Evolutionary conservation across 2,329 filamentous ascomycete genomes (phyloP), one percentile per base, ranked within the genome.

Genomic region (Alternaria rosae): DNA sequence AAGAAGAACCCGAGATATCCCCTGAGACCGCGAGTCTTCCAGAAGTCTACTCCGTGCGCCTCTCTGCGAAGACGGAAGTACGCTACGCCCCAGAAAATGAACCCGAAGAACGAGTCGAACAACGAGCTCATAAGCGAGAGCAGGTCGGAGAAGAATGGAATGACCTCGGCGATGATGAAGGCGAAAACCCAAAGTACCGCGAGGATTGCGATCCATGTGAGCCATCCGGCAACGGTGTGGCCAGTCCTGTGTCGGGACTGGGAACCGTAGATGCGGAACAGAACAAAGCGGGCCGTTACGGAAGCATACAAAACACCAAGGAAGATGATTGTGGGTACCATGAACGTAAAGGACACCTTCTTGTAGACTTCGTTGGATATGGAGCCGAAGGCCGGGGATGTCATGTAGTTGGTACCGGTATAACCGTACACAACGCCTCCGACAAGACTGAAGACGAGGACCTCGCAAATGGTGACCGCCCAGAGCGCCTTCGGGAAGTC

Each of bases 401-500:
- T 94, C 81, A 93, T 92, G 83, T 97, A 97, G 75, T 97, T 90
- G 55, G 91, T 94, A 51, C 94, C 94, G 0, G 91, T 93, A 77
- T 92, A 97, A n/a, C 85, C 91, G 76, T 97, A 97, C 15, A 95
- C 87, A 59, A 97, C 86, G 3, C 86, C 85, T 21, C 94, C 94
- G 30, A 96, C 92, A 45, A 95, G 81, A 73, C 90, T 91, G 81
- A 97, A 97, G 17, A 97, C 85, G 61, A 97, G 86, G 59, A 97
- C 87, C 75, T 97, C 93, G 57, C 91, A 91, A 67, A 97, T 91
- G 11, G 94, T 97, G 64, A 96, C 93, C 2, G 90, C 91, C 88
- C 93, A 97, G 1, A 97, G 87, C 3, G 94, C 92, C 81, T 97
- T 97, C 71, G 93, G 93, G 76, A 97, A 97, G 70, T 97, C 94